phyloP scores from a whole-genome alignment of 1,284 basidiomycete genomes.

The Volvariella surrecta region DNA sequence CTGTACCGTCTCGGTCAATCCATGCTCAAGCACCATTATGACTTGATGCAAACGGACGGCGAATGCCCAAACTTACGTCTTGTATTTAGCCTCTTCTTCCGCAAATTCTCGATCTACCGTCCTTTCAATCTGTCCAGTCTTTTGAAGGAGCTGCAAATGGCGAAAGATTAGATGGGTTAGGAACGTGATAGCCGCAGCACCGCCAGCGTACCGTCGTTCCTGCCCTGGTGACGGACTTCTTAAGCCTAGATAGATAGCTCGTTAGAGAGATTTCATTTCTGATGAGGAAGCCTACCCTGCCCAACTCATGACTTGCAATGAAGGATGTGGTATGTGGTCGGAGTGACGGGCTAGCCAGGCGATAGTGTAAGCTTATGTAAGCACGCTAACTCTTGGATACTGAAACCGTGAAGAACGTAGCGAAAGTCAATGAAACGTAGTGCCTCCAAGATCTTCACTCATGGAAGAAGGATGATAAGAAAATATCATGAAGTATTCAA shows the following conservation, averaged over 20 bases:
- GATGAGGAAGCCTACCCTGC: slow-evolving; percentile 25
- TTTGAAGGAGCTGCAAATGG: slow-evolving; percentile 71
- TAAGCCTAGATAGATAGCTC: slow-evolving; percentile 52
- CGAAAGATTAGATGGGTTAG: slow-evolving; percentile 6
- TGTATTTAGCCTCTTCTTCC: slow-evolving; percentile 88
- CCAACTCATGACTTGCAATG: slow-evolving; percentile 30
- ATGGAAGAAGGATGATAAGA: too few relatives aligned
- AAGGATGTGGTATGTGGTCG: too few relatives aligned
- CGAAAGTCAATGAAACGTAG: too few relatives aligned
- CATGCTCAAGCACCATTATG: not conserved
- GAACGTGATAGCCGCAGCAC: slow-evolving; percentile 11
- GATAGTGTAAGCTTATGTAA: too few relatives aligned
- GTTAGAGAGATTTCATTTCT: slow-evolving; percentile 1
- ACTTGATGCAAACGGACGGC: slow-evolving; percentile 4
- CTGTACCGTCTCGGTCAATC: slow-evolving; percentile 30
- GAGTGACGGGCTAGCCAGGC: too few relatives aligned
- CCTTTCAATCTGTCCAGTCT: slow-evolving; percentile 95
- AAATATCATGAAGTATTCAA: too few relatives aligned
- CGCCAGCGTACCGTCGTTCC: slow-evolving; percentile 63
- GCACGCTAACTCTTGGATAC: too few relatives aligned
- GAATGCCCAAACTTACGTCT: slow-evolving; percentile 51
- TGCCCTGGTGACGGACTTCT: slow-evolving; percentile 90
- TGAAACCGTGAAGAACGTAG: too few relatives aligned
- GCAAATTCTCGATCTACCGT: slow-evolving; percentile 93
- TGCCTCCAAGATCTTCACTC: too few relatives aligned